Base-by-base conservation (phyloP, 805 yeast species). In the Wickerhamiella occidentalis region DNA sequence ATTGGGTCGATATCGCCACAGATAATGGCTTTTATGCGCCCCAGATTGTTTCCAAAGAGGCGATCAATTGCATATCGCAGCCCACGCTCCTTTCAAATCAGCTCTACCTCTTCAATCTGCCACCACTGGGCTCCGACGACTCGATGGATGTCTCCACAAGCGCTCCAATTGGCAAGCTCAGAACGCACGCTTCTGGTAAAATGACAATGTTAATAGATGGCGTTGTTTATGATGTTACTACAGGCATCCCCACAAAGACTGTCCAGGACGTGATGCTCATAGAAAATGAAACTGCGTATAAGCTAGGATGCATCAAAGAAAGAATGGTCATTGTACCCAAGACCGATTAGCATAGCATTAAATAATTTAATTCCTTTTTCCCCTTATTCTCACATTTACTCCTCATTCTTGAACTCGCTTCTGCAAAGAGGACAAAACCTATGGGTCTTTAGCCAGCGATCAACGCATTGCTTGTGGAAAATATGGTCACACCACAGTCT, bases 381-480 rank as follows among this genome's bases (percentile, higher is more conserved):
- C 38, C 11, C 38, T 33, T 7, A 18, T 15, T n/a, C 38, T 33
- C 19, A 6, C 38, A n/a, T 19, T 8, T 7, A 9, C 21, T 6
- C 38, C 38, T 17, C 19, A 15, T 33, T 6, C 19, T 17, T 33
- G 19, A 9, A 33, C 19, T 33, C 38, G 38, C 38, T 71, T 55
- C 85, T 79, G 64, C 95, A 85, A 69, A 82, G 76, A 7, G 95
- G 94, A 62, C 95, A 85, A 58, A 83, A 80, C 0, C 85, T 74
- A 54, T 87, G 68, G 55, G 77, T 76, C 5, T 76, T 77, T 29
- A 85, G 68, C 94, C 94, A 85, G 1, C 88, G 88, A 58, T 84
- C 92, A 47, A 85, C 74, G 62, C 95, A 85, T 6, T 73, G 79
- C 9, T 82, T 74, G 59, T 85, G 95, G 73, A 80, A 85, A 6